Base-by-base conservation (phyloP, 257 asterid genomes). In the Striga asiatica region DNA sequence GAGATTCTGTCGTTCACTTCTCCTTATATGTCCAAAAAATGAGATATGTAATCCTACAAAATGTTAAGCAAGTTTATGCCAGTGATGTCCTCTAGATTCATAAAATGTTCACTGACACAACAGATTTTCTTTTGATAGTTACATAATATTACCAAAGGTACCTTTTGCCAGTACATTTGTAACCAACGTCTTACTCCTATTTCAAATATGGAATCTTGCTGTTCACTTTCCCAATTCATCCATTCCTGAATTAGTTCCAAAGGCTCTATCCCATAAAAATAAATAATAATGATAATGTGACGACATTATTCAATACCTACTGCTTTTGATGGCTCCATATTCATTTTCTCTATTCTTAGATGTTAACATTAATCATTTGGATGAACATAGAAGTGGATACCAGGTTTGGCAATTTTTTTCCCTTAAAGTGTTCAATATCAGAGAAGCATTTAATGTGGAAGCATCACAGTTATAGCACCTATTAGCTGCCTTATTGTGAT, bases 381-480 rank as follows among this genome's bases (percentile, higher is more conserved):
- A 21, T 49, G 61, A 35, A 51, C 63, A 39, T 22, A 22, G 8
- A 60, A 47, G 38, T 53, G 46, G 52, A 57, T 43, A 58, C 20
- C 35, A 10, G 4, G 35, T 43, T 52, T 64, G 8, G 10, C 35
- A 21, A 14, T 41, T 55, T 10, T 19, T 35, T 34, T 46, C 31
- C 28, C 23, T 19, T 37, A 27, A 58, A 12, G n/a, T 48, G 58
- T 58, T 13, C 50, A 31, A 25, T 47, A 54, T 35, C 35, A 17
- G 57, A 38, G 59, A 35, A 37, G 16, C 25, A 1, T 7, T 25
- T 50, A 47, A 32, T 58, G 5, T 47, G 1, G 39, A 39, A 4
- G 71, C 11, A 25, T 62, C 47, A 62, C 53, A 57, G 52, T 32
- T 35, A 43, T 46, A 56, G 29, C 50, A 61, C 48, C 67, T 62